Evolutionary conservation across 2,329 filamentous ascomycete genomes (phyloP), one percentile per base, ranked within the genome.

Genomic region (Didymella keratinophila): DNA sequence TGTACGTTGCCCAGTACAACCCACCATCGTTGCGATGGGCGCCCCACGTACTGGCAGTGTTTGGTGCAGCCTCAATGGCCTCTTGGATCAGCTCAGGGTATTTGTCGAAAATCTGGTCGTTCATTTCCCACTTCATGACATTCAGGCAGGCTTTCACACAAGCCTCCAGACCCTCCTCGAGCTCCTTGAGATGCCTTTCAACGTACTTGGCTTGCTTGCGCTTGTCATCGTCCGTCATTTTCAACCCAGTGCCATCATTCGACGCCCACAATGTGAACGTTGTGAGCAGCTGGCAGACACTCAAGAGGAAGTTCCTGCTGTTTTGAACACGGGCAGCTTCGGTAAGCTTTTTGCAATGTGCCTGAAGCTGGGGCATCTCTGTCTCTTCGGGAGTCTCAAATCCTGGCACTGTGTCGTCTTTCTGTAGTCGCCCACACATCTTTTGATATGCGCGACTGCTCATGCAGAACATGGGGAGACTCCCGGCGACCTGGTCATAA

Each of bases 381-480:
- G 87, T 89, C 57, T 89, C 82, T 2, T 84, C 78, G 0, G 76
- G 39, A 3, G 76, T 71, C 1, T 72, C 71, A 67, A 88, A 90
- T 0, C 86, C 86, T 12, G 79, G 73, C 2, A 85, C 78, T 11
- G 75, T 64, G 1, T 78, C 74, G 52, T 89, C 86, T 42, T 83
- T 82, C 51, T 77, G 70, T 9, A 88, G 68, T 3, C 84, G 79
- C 1, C 83, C 85, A 37, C 79, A 77, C n/a, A 89, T 73, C 64
- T 86, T 86, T 64, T 90, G 86, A 52, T 88, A 90, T 0, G 83
- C 86, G 43, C 83, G 78, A 45, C 83, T 85, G 56, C 84, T 87
- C 16, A 89, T 84, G 60, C 87, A 89, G 66, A 89, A 90, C 1
- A 90, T 86, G 0, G 86, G 83, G 0, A 90, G 76, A 0, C 77